phyloP scores from a whole-genome alignment of 2,329 filamentous ascomycete genomes.

The Cytospora piceicola region DNA sequence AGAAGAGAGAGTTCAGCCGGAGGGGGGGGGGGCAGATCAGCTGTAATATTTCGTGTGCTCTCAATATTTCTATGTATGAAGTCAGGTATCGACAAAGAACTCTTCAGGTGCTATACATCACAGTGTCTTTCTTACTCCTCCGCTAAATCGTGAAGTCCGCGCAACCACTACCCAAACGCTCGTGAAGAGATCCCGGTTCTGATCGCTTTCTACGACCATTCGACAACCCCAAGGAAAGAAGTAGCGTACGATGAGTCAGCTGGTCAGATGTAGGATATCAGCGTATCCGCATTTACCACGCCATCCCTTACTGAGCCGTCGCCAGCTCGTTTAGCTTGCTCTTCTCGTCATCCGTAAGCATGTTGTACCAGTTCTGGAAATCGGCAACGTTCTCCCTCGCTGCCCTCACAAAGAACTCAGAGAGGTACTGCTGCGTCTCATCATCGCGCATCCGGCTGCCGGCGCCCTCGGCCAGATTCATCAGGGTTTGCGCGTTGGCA shows the following conservation, averaged over 20 bases:
- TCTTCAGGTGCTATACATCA: neutral
- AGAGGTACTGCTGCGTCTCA: constrained; percentile 84
- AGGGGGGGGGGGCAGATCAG: neutral
- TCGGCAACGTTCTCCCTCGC: constrained; percentile 59
- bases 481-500: constrained; percentile 73
- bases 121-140: neutral
- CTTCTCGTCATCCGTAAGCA: constrained; percentile 60
- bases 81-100: constrained; percentile 21
- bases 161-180: neutral
- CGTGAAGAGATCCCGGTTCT: neutral
- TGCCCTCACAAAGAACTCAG: constrained; percentile 74
- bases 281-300: neutral
- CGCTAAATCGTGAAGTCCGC: neutral
- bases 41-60: neutral
- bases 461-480: constrained; percentile 71
- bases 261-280: neutral
- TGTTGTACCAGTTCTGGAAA: constrained; percentile 61
- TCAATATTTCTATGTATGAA: constrained; percentile 15
- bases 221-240: neutral
- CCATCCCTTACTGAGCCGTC: constrained; percentile 31
- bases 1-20: neutral
- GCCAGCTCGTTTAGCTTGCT: constrained; percentile 59
- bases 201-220: neutral
- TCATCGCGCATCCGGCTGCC: constrained; percentile 75
- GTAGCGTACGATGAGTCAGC: neutral